Base-by-base conservation (phyloP, 179 eudicot genomes). In the Silene noctiflora region DNA sequence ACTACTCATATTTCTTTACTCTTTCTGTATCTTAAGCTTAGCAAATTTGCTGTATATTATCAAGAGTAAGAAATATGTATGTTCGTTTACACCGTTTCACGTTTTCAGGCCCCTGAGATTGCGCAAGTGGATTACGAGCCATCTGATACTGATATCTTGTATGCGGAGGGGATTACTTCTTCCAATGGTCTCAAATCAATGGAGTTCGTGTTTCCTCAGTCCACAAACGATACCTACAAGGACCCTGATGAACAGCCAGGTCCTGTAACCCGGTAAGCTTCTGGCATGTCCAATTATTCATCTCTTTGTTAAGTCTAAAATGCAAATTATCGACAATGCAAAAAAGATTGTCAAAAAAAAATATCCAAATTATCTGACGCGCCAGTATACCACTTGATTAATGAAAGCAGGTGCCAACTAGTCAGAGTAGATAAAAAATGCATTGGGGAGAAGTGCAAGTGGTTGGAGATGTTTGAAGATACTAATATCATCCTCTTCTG, bases 391-490 rank as follows among this genome's bases (percentile, higher is more conserved):
- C 46, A 31, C 48, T 10, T 42, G 48, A 42, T 42, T 11, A 56
- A 67, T 75, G 65, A 29, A 60, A 62, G 63, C 89, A 90, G 95
- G 81, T 90, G 80, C 73, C 88, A 90, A 77, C 79, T 90, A 55
- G 79, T 86, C 14, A 83, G 89, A 73, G 77, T 86, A 62, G 81
- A 75, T 62, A 67, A 88, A 17, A 87, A 83, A 71, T 84, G 85
- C 74, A 78, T 90, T 4, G 84, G 87, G 39, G 82, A 86, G 33
- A 80, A 88, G 73, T 87, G 87, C 87, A 90, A 87, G 81, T 87
- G 92, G 95, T 65, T 90, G 61, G 89, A 88, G 76, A 90, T 87
- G 95, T 88, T 90, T 64, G 91, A 87, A 81, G 91, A 84, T 55
- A 82, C 80, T 20, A 60, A 77, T 13, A 71, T 83, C 3, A 76